phyloP scores from a whole-genome alignment of 768 basidiomycete genomes.

The Sarcodon aspratus region DNA sequence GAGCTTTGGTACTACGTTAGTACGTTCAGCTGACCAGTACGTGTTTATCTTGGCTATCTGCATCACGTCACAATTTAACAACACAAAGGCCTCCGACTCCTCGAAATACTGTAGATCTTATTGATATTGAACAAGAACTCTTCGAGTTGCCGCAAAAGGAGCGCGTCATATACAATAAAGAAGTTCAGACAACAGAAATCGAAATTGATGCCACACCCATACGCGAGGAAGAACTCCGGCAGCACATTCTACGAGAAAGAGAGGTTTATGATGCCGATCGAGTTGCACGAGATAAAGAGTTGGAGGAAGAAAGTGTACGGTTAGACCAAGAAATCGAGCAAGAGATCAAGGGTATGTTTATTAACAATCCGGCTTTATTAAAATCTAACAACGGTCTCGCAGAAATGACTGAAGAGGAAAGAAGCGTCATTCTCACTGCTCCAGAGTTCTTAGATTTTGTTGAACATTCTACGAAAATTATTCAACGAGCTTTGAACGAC shows the following conservation, averaged over 20 bases:
- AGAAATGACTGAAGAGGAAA: conserved; percentile 87
- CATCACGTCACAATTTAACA: conserved; percentile 32
- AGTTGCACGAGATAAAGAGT: conserved; percentile 57
- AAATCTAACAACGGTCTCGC: conserved; percentile 1
- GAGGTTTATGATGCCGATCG: conserved; percentile 59
- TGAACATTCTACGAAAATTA: conserved; percentile 88
- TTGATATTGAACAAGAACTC: conserved; percentile 82
- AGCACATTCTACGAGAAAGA: conserved; percentile 54
- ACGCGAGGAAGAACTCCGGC: conserved; percentile 62
- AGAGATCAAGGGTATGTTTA: conserved; percentile 61
- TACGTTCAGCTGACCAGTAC: conserved; percentile 18
- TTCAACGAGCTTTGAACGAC: conserved; percentile 91
- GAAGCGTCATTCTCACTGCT: conserved; percentile 67
- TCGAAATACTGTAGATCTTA: conserved; percentile 62
- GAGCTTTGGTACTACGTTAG: conserved; percentile 49
- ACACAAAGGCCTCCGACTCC: conserved; percentile 23
- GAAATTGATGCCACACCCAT: conserved; percentile 40
- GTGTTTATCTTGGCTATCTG: background rate
- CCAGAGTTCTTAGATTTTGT: conserved; percentile 93
- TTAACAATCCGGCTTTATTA: too few relatives aligned
- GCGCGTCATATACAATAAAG: conserved; percentile 75
- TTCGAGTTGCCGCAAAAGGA: conserved; percentile 86
- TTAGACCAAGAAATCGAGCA: conserved; percentile 82
- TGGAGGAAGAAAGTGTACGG: conserved; percentile 75
- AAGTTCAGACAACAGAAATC: conserved; percentile 64